These are phyloP conservation scores for Wickerhamiella pararugosa DNA, from an alignment of 1,139 yeast genomes.

Conservation along the genomic window DNA sequence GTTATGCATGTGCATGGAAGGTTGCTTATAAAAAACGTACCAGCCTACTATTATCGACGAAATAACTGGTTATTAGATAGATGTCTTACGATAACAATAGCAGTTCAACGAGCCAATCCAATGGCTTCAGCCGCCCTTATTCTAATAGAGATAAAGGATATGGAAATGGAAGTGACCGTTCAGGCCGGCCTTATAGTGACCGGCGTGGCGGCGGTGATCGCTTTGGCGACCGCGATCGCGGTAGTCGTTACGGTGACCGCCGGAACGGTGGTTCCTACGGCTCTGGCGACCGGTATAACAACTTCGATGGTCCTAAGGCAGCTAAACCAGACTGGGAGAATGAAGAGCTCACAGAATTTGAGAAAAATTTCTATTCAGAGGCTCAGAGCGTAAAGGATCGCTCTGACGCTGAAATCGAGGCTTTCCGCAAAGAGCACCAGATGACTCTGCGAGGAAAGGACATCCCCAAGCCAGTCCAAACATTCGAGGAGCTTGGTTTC, in stretches of 20 bases:
- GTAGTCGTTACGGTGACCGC: slow-evolving; percentile 29
- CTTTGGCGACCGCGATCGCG: slow-evolving; percentile 35
- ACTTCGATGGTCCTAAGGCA: slow-evolving; percentile 13
- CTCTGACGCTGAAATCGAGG: slow-evolving; percentile 51
- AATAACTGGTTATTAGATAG: too few species aligned
- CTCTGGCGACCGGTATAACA: slow-evolving; percentile 8
- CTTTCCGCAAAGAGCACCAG: slow-evolving; percentile 67
- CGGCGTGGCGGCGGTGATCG: slow-evolving; percentile 30
- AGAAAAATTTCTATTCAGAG: slow-evolving; percentile 87
- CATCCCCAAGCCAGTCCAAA: slow-evolving; percentile 87
- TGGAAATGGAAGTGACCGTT: too few species aligned
- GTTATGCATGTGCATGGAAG: too few species aligned
- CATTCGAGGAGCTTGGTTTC: slow-evolving; percentile 93
- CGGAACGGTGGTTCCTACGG: slow-evolving; percentile 18
- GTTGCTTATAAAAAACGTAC: too few species aligned
- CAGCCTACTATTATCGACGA: too few species aligned
- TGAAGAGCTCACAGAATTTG: slow-evolving; percentile 52
- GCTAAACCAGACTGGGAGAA: slow-evolving; percentile 20
- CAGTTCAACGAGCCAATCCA: too few species aligned
- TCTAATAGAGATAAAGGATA: too few species aligned
- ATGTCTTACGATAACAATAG: too few species aligned
- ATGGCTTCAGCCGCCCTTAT: too few species aligned
- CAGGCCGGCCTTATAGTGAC: too few species aligned
- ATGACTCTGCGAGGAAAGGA: slow-evolving; percentile 76
- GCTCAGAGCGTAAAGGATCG: slow-evolving; percentile 64